Base-by-base conservation (phyloP, 139 green algal species). In the Haematococcus lacustris region DNA sequence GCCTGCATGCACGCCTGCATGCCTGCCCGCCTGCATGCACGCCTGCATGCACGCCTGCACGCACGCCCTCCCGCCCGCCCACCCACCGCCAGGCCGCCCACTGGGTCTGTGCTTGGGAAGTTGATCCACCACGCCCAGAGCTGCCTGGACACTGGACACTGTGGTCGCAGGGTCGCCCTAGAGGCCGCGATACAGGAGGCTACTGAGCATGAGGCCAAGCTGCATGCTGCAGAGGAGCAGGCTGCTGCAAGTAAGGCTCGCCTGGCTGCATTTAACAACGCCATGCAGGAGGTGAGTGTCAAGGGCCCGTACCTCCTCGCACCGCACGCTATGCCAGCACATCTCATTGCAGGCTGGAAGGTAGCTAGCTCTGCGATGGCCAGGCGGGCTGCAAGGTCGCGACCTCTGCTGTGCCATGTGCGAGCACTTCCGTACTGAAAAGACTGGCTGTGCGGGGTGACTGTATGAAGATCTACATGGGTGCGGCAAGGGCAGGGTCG, bases 251-350 rank as follows among this genome's bases (percentile, higher is more conserved):
- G 72, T 21, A 70, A 79, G 51, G 73, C 75, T 38, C 73, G 78
- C 1, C n/a, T 86, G 51, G 61, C 70, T 34, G 77, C 73, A 30
- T 81, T 78, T 39, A 82, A 82, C 38, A 50, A 32, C 0, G 80
- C 69, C 21, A 74, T 92, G 70, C 81, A 85, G 51, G 80, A 80
- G 61, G 70, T 60, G 50, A 1, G 73, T 41, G 28, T 28, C 7
- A 17, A 69, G 26, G 28, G 32, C 5, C 28, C 28, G 63, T 26
- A n/a, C 26, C 32, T 47, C 30, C 34, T n/a, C 6, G 30, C n/a
- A n/a, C 4, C 3, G 47, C 47, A 57, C 13, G 47, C 47, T 57
- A 57, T 21, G 21, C 13, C 47, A 57, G 47, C 47, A 57, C 47
- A 57, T 13, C 47, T 21, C 13, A 57, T 13, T 57, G 13, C 47